phyloP scores from a whole-genome alignment of 257 asterid species.

The Capsicum pubescens region DNA sequence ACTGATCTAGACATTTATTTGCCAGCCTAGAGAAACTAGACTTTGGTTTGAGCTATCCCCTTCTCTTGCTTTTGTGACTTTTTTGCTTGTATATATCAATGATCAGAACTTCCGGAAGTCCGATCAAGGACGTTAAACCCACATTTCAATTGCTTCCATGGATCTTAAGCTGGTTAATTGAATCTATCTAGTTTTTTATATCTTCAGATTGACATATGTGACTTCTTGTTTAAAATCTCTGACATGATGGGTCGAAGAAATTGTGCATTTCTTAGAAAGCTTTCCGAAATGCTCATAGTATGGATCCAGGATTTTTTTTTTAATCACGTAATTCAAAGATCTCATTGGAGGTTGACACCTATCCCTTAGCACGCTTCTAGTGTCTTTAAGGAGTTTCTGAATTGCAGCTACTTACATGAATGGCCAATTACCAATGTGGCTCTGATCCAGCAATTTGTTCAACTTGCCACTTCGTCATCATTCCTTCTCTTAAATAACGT shows the following conservation, averaged over 20 bases:
- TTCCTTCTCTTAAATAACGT: neutral
- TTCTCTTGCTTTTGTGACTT: neutral
- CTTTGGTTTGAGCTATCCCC: neutral
- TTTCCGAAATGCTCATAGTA: neutral
- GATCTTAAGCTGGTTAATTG: neutral
- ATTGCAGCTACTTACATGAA: neutral
- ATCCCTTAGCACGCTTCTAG: neutral
- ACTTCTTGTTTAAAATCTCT: neutral
- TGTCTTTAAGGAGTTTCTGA: neutral
- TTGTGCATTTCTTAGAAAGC: neutral
- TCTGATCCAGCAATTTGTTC: neutral
- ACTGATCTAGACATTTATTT: neutral
- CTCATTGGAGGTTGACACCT: neutral
- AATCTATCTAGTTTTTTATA: neutral
- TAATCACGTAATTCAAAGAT: neutral
- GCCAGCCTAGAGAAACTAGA: neutral
- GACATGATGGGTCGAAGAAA: neutral
- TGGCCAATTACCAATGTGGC: neutral
- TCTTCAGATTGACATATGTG: neutral
- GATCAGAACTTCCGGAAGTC: neutral
- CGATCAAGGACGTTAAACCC: neutral
- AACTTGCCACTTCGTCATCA: neutral
- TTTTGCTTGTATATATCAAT: neutral
- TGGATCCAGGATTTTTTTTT: conserved; percentile 10
- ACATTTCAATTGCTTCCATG: neutral